Conservation (phyloP, 2,329 filamentous ascomycete genomes). For the Claviceps spartinae region DNA sequence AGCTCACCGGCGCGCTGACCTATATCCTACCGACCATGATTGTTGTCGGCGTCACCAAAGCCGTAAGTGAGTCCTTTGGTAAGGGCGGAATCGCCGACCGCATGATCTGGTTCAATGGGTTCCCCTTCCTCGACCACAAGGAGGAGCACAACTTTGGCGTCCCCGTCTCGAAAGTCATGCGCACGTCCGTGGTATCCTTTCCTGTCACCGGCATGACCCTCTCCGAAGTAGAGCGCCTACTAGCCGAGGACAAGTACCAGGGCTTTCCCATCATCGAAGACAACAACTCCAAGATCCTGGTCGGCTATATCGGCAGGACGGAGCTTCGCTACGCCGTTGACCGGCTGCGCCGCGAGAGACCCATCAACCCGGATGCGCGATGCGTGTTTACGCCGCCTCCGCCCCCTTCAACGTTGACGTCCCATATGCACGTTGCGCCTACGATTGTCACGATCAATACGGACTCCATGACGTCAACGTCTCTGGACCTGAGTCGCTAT, state of each 20-base stretch:
- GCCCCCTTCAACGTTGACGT: constrained; percentile 18
- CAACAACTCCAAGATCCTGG: constrained; percentile 50
- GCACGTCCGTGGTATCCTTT: constrained; percentile 57
- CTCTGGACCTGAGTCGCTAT: constrained; percentile 72
- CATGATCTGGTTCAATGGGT: constrained; percentile 98
- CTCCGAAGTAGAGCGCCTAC: constrained; percentile 60
- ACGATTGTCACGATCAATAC: constrained; percentile 41
- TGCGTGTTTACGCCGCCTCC: constrained; percentile 52
- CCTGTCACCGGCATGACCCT: constrained; percentile 63
- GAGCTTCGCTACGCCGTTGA: constrained; percentile 87
- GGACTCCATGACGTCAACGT: constrained; percentile 40
- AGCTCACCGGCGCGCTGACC: constrained; percentile 89
- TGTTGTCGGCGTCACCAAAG: constrained; percentile 92
- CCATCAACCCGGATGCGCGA: constrained; percentile 51
- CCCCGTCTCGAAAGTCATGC: constrained; percentile 85
- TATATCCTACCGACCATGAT: constrained; percentile 99
- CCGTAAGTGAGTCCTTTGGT: constrained; percentile 79
- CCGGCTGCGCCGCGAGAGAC: constrained; percentile 56
- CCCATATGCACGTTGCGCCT: constrained; percentile 26
- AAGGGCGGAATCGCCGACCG: constrained; percentile 93
- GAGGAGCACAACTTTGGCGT: constrained; percentile 96
- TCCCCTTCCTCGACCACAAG: constrained; percentile 93
- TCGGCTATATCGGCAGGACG: constrained; percentile 87
- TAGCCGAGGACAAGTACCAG: constrained; percentile 70
- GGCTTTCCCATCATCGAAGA: constrained; percentile 88